Percentiles rank a stretch among this genome's conserved stretches.
Conservation (phyloP, 768 basidiomycete genomes). For the Stropharia rugosoannulata region DNA sequence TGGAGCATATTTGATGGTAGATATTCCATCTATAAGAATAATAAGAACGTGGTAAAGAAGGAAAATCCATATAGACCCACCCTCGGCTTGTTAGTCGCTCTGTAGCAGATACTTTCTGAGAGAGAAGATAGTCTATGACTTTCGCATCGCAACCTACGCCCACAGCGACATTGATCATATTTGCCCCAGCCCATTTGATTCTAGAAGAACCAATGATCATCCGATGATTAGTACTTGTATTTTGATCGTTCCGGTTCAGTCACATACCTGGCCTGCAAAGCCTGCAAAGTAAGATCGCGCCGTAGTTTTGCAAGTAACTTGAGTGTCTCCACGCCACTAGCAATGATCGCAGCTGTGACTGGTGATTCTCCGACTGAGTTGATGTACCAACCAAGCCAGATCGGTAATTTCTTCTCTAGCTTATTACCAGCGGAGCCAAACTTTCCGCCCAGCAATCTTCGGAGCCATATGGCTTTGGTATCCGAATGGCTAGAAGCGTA, state of each 20-base stretch:
- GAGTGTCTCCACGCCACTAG: constrained; percentile 34
- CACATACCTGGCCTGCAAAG: constrained; percentile 43
- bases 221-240: neutral
- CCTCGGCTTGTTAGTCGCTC: constrained; percentile 40
- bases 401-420: constrained; percentile 40
- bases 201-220: constrained; percentile 21
- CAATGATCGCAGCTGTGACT: constrained; percentile 42
- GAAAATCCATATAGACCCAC: constrained; percentile 26
- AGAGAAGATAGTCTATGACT: constrained; percentile 50
- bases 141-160: constrained; percentile 22
- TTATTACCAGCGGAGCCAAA: constrained; percentile 15
- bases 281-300: constrained; percentile 38
- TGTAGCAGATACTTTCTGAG: constrained; percentile 41
- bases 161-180: constrained; percentile 43
- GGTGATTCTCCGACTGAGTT: constrained; percentile 52
- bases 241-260: neutral
- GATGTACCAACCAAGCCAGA: constrained; percentile 51
- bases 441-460: constrained; percentile 23
- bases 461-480: constrained; percentile 40
- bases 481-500: constrained; percentile 44
- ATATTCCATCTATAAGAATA: constrained; percentile 49
- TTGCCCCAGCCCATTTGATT: constrained; percentile 46
- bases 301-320: constrained; percentile 44
- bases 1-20: constrained; percentile 44
- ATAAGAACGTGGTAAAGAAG: neutral